Base-by-base conservation (phyloP, 306 rosid species). In the Cicer chorassanicum region DNA sequence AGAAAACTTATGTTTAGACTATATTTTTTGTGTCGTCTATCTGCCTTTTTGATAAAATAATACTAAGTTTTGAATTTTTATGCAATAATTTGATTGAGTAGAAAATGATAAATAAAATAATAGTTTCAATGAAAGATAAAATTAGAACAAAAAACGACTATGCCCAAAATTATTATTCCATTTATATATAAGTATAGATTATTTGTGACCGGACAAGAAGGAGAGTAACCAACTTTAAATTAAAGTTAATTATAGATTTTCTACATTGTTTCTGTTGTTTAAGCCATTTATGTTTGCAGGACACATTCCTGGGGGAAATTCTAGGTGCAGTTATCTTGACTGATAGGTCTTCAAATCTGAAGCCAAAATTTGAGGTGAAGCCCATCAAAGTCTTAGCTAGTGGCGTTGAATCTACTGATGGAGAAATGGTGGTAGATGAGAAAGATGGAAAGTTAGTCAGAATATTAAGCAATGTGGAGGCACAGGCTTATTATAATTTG, bases 261-360 rank as follows among this genome's bases (percentile, higher is more conserved):
- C 43, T 48, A 62, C 71, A 24, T 19, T 54, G 74, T 73, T 73
- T 67, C 13, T 49, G 14, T 46, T 50, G 9, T 67, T 73, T 24
- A 57, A 68, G 56, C 9, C 43, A 6, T 18, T n/a, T 24, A 4
- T 51, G 36, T 49, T 70, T 70, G 86, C 83, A 91, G 98, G 93
- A 57, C 43, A 86, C 78, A 70, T 94, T 94, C 84, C 77, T 86
- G 70, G 96, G 95, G 24, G 97, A 94, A 79, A 72, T 90, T 51
- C 78, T 94, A 11, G 98, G 98, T 7, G 86, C 95, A 14, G 88
- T 88, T 38, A 53, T 85, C 8, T 21, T 90, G 68, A 81, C 78
- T 46, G 84, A 88, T 46, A 84, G 61, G 24, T 14, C 50, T 67
- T 80, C 77, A 51, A 46, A 45, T 72, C 80, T 91, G 42, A 15